phyloP scores from a whole-genome alignment of 2,329 filamentous ascomycete species.

The Venturia oleaginea region DNA sequence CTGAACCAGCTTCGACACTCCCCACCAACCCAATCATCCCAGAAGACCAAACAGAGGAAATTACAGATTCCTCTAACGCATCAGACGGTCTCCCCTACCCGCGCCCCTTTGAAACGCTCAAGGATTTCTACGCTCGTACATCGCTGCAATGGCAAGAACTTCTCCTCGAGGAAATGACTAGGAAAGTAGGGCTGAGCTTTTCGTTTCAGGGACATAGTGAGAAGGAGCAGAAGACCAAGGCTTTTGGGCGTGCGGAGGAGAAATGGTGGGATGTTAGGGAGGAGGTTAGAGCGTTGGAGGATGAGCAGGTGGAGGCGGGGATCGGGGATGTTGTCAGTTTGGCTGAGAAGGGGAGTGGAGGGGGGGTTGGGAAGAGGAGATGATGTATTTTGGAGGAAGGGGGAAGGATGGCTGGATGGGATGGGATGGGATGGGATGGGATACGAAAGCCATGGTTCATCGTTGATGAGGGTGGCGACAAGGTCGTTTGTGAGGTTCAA shows the following conservation, averaged over 20 bases:
- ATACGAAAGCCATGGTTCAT: no score
- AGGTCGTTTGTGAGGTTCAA: no score
- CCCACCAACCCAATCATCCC: constrained; percentile 20
- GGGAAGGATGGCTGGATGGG: neutral
- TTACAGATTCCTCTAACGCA: constrained; percentile 41
- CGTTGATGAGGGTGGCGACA: no score
- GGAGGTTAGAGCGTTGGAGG: constrained; percentile 82
- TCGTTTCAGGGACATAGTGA: constrained; percentile 42
- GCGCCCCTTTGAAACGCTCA: constrained; percentile 77
- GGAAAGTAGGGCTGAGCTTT: constrained; percentile 27
- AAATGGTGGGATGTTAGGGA: constrained; percentile 99
- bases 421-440: neutral
- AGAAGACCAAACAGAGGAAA: constrained; percentile 42
- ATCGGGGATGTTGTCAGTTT: constrained; percentile 91
- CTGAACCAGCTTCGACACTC: constrained; percentile 47
- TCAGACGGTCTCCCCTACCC: constrained; percentile 69
- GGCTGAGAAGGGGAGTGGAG: constrained; percentile 55
- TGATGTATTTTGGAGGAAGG: constrained; percentile 13
- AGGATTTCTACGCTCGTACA: constrained; percentile 87
- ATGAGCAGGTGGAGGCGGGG: constrained; percentile 90
- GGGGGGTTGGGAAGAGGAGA: constrained; percentile 32
- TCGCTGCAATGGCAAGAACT: constrained; percentile 85
- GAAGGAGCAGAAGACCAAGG: constrained; percentile 88
- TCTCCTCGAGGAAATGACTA: constrained; percentile 65
- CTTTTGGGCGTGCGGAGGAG: constrained; percentile 84